Evolutionary conservation across 2,329 filamentous ascomycete genomes (phyloP).

Genomic region (Fusarium metavorans): DNA sequence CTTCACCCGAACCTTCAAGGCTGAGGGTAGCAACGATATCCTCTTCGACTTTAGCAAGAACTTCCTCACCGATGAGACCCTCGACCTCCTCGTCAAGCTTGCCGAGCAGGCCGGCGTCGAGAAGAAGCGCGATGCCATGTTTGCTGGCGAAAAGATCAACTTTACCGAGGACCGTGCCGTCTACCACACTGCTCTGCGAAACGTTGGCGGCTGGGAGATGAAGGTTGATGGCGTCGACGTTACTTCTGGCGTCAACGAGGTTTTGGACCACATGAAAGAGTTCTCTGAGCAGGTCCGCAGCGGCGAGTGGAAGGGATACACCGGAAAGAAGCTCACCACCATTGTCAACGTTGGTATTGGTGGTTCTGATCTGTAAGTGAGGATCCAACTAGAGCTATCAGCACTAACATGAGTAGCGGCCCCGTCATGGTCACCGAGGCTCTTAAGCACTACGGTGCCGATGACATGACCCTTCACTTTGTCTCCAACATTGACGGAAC

Average conservation of each 20-base stretch:
- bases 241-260: constrained; percentile 89
- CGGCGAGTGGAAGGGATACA: constrained; percentile 96
- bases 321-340: constrained; percentile 95
- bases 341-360: constrained; percentile 99
- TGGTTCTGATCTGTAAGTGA: constrained; percentile 92
- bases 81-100: constrained; percentile 87
- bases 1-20: constrained; percentile 87
- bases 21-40: constrained; percentile 86
- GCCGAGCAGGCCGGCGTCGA: constrained; percentile 92
- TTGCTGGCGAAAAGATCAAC: constrained; percentile 98
- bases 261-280: constrained; percentile 97
- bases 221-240: constrained; percentile 93
- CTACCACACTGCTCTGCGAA: constrained; percentile 94
- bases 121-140: constrained; percentile 97
- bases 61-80: constrained; percentile 93
- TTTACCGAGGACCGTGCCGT: constrained; percentile 97
- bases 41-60: constrained; percentile 99
- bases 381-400: background rate
- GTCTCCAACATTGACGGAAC: constrained; percentile 99
- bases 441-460: constrained; percentile 91
- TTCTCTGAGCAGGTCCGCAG: constrained; percentile 95
- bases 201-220: constrained; percentile 84
- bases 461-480: constrained; percentile 91
- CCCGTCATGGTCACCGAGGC: constrained; percentile 99
- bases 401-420: constrained; percentile 67